Evolutionary conservation across 768 basidiomycete species (phyloP).

Genomic region (Thelephora aurantiotincta): DNA sequence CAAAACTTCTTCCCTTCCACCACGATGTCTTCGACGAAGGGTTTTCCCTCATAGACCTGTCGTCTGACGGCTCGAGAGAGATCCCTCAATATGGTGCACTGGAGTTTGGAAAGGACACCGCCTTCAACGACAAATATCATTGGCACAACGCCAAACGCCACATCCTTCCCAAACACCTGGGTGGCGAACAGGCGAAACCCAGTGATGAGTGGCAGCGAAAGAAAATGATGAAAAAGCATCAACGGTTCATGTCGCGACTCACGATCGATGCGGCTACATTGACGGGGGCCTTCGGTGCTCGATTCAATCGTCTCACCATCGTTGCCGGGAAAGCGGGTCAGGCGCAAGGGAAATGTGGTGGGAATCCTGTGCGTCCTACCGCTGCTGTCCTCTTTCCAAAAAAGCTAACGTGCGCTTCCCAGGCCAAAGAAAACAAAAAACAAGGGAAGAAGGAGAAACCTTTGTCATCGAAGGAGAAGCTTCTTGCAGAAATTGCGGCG

Average conservation of each 20-base stretch:
- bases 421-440: constrained; percentile 1
- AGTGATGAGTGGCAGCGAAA: constrained; percentile 22
- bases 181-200: constrained; percentile 25
- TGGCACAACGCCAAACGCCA: constrained; percentile 41
- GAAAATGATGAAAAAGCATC: constrained; percentile 28
- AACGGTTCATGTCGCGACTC: constrained; percentile 41
- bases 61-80: constrained; percentile 10
- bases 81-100: constrained; percentile 10
- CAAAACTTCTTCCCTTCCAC: constrained; percentile 21
- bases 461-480: constrained; percentile 23
- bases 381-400: neutral
- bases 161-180: constrained; percentile 39
- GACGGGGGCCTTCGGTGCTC: constrained; percentile 44
- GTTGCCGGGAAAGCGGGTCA: constrained; percentile 16
- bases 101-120: constrained; percentile 23
- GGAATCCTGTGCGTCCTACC: neutral
- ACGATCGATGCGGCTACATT: constrained; percentile 48
- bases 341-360: neutral
- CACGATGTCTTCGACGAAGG: constrained; percentile 26
- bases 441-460: constrained; percentile 17
- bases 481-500: constrained; percentile 29
- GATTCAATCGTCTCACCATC: constrained; percentile 41
- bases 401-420: neutral
- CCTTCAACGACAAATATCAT: constrained; percentile 38
- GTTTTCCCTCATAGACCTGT: constrained; percentile 21